Evolutionary conservation across 1,139 yeast genomes (phyloP), one percentile per base, ranked within the genome.

Genomic region (Pichia sp.): DNA sequence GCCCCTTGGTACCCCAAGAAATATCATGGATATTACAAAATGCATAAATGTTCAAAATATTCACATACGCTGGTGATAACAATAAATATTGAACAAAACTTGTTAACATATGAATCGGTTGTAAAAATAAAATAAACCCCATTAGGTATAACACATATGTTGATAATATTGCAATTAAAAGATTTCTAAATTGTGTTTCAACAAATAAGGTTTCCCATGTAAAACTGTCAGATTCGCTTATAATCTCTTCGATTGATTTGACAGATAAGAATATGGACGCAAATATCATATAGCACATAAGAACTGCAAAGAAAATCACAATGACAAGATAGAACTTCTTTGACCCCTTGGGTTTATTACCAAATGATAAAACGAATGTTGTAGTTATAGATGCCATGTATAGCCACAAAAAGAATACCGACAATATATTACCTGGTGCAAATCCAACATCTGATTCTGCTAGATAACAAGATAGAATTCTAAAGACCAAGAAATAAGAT

Each of bases 331-430:
- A 93, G 58, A 89, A 86, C 58, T 72, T 73, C 54, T 86, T 88
- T 0, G 98, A 89, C 35, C 98, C 97, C 58, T 83, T 85, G 2
- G 99, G 99, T 49, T 91, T 84, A 65, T 93, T 93, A 62, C 99
- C 99, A 67, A 93, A 84, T 42, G 96, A 83, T 53, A 93, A 70
- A 46, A 93, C 91, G 67, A 93, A 93, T 17, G 96, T 89, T 2
- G 96, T 85, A 15, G 89, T 85, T n/a, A 93, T 67, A 14, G 96
- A 88, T 3, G 93, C 88, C 48, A 89, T 75, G 61, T 93, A 93
- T 33, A 93, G 69, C 97, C 98, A 93, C 17, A 91, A 68, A 62
- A 93, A 85, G 1, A 91, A 75, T 9, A 87, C 93, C 4, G 95
- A 83, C 31, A 93, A 71, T 6, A 85, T 73, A 48, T 81, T 81